Evolutionary conservation across 1,284 basidiomycete genomes (phyloP).

Genomic region (Irpex sp.): DNA sequence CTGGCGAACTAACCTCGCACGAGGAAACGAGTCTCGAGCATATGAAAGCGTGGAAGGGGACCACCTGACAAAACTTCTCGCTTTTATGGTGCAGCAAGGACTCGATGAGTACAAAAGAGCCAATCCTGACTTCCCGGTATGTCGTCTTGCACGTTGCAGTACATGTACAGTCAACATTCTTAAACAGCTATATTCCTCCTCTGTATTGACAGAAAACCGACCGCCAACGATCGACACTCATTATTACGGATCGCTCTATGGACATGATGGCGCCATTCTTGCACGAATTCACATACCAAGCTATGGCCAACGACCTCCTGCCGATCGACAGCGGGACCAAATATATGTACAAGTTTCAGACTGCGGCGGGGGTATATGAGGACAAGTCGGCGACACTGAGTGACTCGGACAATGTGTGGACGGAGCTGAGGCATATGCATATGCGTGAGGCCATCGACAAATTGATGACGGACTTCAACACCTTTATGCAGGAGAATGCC

Average conservation of each 20-base stretch:
- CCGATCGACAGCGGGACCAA: conserved; percentile 82
- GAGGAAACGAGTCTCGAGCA: conserved; percentile 60
- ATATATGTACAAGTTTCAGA: conserved; percentile 93
- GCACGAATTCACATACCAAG: conserved; percentile 99
- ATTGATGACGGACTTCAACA: conserved; percentile 92
- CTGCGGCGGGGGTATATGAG: conserved; percentile 77
- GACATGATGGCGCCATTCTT: conserved; percentile 88
- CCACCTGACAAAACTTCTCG: conserved; percentile 74
- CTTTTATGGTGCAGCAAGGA: conserved; percentile 76
- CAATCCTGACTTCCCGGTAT: conserved; percentile 85
- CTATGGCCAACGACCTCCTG: conserved; percentile 95
- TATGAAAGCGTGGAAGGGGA: conserved; percentile 67
- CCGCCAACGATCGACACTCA: conserved; percentile 72
- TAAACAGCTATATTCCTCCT: conserved; percentile 15
- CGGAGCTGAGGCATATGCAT: conserved; percentile 91
- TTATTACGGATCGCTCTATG: conserved; percentile 96
- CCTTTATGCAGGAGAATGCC: conserved; percentile 90
- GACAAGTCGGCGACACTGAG: conserved; percentile 83
- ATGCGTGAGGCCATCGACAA: conserved; percentile 98
- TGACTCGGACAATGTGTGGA: conserved; percentile 91
- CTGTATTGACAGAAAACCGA: conserved; percentile 55
- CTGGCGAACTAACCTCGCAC: conserved; percentile 73
- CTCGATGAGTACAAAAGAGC: conserved; percentile 83
- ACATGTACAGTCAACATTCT: not conserved
- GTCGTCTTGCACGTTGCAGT: conserved; percentile 16